Evolutionary conservation across 2,329 filamentous ascomycete genomes (phyloP), one percentile per base, ranked within the genome.

Genomic region (Aureobasidium sp.): DNA sequence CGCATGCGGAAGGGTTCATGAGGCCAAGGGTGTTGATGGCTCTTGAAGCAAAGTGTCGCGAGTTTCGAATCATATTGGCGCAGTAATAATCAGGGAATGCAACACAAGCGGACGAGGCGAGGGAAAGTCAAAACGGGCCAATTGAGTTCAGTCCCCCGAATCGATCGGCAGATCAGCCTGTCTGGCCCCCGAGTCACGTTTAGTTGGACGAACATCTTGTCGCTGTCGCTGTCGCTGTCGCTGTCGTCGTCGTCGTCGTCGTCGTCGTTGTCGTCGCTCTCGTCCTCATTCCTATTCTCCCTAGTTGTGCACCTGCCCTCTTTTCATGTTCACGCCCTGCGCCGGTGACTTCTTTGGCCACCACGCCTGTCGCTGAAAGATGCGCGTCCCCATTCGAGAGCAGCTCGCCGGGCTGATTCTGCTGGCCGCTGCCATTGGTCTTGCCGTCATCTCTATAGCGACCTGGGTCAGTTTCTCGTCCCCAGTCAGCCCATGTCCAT

Each of bases 361-460:
- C 22, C 24, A 39, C 45, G 34, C 39, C 35, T 12, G n/a, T 19
- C 24, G 45, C 35, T 50, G 45, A 50, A 75, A 69, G 63, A 91
- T 95, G 88, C 83, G 89, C 68, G 81, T 95, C 67, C 85, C 86
- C 55, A 95, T 95, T 64, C 81, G 89, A 61, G 84, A 90, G 72
- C 90, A 96, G 79, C 78, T 96, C 62, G 88, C 83, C 60, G 77
- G 84, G 68, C 77, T 95, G 59, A 88, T 95, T 63, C 74, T 93
- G 59, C 65, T 88, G 56, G 81, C 86, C 56, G 83, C 88, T 44
- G 78, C 94, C 54, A 72, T 86, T 54, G 84, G 85, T 51, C 79
- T 95, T 57, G 81, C 85, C 53, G 82, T 95, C 57, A 79, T 95
- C 57, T 83, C 88, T 14, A 79, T 95, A 58, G 88, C 90, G 62